Conservation (phyloP, 495 filamentous ascomycete genomes). For the Penicillium ucsense region DNA sequence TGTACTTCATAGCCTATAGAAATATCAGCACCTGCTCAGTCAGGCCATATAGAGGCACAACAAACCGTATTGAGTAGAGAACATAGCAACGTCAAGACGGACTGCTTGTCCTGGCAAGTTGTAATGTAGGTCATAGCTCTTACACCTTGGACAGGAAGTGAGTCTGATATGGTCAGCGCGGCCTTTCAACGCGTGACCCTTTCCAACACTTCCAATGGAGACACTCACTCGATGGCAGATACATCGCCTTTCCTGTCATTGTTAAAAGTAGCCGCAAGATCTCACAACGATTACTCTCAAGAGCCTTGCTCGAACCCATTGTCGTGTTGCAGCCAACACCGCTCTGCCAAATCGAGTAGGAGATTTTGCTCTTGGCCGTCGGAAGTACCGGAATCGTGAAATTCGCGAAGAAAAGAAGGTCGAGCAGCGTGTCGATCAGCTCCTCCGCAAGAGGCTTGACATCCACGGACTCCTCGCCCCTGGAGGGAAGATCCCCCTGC, state of each 20-base stretch:
- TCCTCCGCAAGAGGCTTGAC: constrained; percentile 87
- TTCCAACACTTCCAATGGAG: too few relatives aligned
- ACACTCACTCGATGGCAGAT: constrained; percentile 64
- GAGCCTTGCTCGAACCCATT: constrained; percentile 78
- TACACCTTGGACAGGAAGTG: constrained; percentile 76
- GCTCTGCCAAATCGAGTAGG: constrained; percentile 94
- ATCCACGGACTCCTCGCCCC: constrained; percentile 61
- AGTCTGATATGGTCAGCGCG: constrained; percentile 30
- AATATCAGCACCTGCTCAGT: neutral
- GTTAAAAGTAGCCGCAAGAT: constrained; percentile 80
- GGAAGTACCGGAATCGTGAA: constrained; percentile 67
- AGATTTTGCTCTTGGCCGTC: constrained; percentile 68
- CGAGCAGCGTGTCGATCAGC: constrained; percentile 81
- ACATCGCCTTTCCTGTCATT: constrained; percentile 83
- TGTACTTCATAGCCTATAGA: constrained; percentile 82
- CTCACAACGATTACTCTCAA: constrained; percentile 86
- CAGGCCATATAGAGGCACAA: neutral
- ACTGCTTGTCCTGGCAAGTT: constrained; percentile 81
- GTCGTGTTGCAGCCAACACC: constrained; percentile 91
- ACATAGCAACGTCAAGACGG: constrained; percentile 80
- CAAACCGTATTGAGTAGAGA: constrained; percentile 93
- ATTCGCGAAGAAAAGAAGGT: constrained; percentile 83
- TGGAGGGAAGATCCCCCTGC: constrained; percentile 33
- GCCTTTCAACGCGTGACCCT: too few relatives aligned
- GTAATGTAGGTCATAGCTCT: constrained; percentile 83